Evolutionary conservation across 805 yeast species (phyloP), one percentile per base, ranked within the genome.

Genomic region (Saccharomycopsis sp.): DNA sequence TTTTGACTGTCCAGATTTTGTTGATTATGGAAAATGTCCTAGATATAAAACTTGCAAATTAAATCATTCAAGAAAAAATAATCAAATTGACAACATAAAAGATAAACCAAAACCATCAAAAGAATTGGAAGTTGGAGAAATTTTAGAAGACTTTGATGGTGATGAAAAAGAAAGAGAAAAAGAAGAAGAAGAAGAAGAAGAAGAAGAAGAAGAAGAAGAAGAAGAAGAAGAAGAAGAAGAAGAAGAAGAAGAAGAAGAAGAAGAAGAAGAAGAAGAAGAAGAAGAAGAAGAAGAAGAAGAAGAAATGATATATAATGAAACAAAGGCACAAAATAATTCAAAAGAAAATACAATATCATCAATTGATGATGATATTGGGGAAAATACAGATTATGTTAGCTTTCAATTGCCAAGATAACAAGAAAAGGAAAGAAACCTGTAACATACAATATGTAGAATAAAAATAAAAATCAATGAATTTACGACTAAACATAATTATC

Each of bases 1-100:
- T 13, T 69, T 63, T 49, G 72, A 72, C 43, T 83, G 94, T 58
- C 89, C 94, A 0, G 89, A 82, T 51, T 71, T 67, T 49, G 36
- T 19, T 13, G 43, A 45, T 23, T 41, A 31, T 15, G 80, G 79
- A 10, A 51, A 49, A 25, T 83, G 94, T 55, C 64, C 74, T 1
- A 58, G 73, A 39, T 73, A 72, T 1, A 58, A 54, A 20, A 52
- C 57, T 17, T 82, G 89, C 53, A 56, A 58, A n/a, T 59, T 82
- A 34, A 52, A 53, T 28, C 89, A 81, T 56, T 55, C 65, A 13
- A 29, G 32, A 29, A 6, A 29, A 12, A 9, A 29, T 8, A 29
- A 29, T 12, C 6, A 6, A 29, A 29, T 8, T 13, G n/a, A n/a
- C n/a, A n/a, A n/a, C 6, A 29, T 14, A 14, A 29, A 29, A 29